phyloP scores from a whole-genome alignment of 1,139 yeast genomes.

The Yamadazyma diospyri region DNA sequence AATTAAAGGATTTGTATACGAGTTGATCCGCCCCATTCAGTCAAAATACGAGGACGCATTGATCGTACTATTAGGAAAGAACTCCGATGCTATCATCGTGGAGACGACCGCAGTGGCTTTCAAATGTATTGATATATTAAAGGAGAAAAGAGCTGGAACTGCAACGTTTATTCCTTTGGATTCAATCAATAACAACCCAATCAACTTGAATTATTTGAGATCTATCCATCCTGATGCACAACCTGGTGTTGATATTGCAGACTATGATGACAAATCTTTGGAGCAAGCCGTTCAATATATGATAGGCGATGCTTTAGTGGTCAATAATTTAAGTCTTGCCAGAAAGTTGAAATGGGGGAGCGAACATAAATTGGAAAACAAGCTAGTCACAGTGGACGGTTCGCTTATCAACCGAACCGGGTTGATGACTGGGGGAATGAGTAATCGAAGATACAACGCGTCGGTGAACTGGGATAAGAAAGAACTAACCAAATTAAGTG shows the following conservation, averaged over 20 bases:
- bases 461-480: conserved; percentile 67
- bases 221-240: conserved; percentile 53
- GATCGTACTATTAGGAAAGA: conserved; percentile 73
- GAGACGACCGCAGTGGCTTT: conserved; percentile 74
- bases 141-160: conserved; percentile 81
- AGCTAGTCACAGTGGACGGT: conserved; percentile 81
- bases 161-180: conserved; percentile 90
- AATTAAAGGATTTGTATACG: conserved; percentile 76
- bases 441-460: conserved; percentile 31
- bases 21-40: conserved; percentile 76
- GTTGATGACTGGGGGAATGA: conserved; percentile 85
- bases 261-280: conserved; percentile 57
- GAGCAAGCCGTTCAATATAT: conserved; percentile 81
- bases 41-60: conserved; percentile 74
- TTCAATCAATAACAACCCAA: conserved; percentile 53
- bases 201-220: conserved; percentile 57
- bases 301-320: conserved; percentile 79
- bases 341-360: conserved; percentile 67
- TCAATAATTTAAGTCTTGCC: conserved; percentile 69
- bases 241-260: conserved; percentile 71
- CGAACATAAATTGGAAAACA: conserved; percentile 47
- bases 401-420: conserved; percentile 83
- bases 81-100: conserved; percentile 81
- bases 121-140: conserved; percentile 76
- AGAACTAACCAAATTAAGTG: conserved; percentile 57